Evolutionary conservation across 2,329 filamentous ascomycete species (phyloP), one percentile per base, ranked within the genome.

Genomic region (Parastagonospora avenae): DNA sequence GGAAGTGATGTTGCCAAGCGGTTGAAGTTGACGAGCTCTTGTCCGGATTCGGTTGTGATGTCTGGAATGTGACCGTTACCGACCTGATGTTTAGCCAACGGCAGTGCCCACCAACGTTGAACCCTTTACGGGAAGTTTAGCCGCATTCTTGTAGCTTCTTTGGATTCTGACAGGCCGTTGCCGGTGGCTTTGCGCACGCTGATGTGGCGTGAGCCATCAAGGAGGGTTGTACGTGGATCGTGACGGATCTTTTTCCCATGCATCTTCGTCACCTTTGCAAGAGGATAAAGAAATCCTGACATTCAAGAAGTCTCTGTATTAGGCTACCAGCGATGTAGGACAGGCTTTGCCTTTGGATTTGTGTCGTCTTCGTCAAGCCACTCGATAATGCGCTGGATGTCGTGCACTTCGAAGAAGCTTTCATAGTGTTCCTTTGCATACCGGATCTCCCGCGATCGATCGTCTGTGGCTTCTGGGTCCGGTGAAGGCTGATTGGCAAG

Each of bases 401-500:
- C 53, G 9, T 42, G 54, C 8, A 55, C 27, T 30, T 66, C 57
- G 42, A 63, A 65, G 50, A 57, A 62, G 38, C 59, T 55, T 40
- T 63, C 59, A 30, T 57, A 57, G 41, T 66, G 54, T 24, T 60
- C 42, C 33, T 66, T 63, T 9, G 59, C 61, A 37, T 66, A 63
- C 29, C 58, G 46, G 29, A 65, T 59, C 2, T 60, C 55, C 33
- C 61, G 57, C 40, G 61, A 64, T 19, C 51, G 39, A 37, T 59
- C 47, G 40, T 61, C 54, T 12, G 12, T 60, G 8, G 57, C 59
- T 8, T 58, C 41, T 14, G 32, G n/a, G 4, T 48, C 35, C 15
- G 60, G 60, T 36, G 60, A 50, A 12, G 56, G 53, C 31, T 59
- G 57, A 28, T 64, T 66, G 15, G 63, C 63, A 27, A 68, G 54